A percentile compares a stretch with the other conserved stretches of the same genome.
Conservation (phyloP, 2,329 filamentous ascomycete genomes). For the Hirsutella thompsonii region DNA sequence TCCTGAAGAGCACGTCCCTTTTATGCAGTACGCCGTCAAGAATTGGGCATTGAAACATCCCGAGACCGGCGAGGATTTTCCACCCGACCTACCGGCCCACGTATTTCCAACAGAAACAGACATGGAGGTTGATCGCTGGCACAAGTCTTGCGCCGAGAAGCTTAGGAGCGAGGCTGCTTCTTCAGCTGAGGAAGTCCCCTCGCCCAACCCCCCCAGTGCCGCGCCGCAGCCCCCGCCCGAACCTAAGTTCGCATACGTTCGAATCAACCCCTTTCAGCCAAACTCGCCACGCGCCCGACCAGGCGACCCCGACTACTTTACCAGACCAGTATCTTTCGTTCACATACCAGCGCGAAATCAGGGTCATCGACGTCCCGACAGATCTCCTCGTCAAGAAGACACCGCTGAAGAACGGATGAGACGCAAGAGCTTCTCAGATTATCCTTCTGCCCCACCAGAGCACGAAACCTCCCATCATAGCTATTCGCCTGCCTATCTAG, state of each 20-base stretch:
- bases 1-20: slow-evolving; percentile 77
- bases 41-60: slow-evolving; percentile 67
- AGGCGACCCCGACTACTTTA: slow-evolving; percentile 18
- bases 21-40: slow-evolving; percentile 67
- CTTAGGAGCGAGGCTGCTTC: slow-evolving; percentile 47
- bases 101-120: slow-evolving; percentile 64
- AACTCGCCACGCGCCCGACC: slow-evolving; percentile 14
- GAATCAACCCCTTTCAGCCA: slow-evolving; percentile 16
- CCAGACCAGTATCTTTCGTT: slow-evolving; percentile 23
- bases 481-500: slow-evolving; percentile 19
- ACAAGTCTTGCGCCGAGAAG: slow-evolving; percentile 60
- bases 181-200: slow-evolving; percentile 5
- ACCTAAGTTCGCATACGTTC: slow-evolving; percentile 23
- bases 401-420: slow-evolving; percentile 28
- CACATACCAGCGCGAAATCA: slow-evolving; percentile 26
- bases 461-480: slow-evolving; percentile 14
- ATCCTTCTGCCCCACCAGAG: slow-evolving; percentile 24
- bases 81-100: slow-evolving; percentile 40
- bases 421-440: slow-evolving; percentile 39
- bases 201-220: slow-evolving; percentile 9
- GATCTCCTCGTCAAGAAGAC: slow-evolving; percentile 22
- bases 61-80: slow-evolving; percentile 57
- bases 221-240: slow-evolving; percentile 10
- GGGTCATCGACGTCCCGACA: slow-evolving; percentile 16
- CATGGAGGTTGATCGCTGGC: slow-evolving; percentile 73